Percentiles rank a stretch among this genome's conserved stretches.
Conservation (phyloP, 176 grass and related monocot genomes). For the Miscanthus lutarioriparius region DNA sequence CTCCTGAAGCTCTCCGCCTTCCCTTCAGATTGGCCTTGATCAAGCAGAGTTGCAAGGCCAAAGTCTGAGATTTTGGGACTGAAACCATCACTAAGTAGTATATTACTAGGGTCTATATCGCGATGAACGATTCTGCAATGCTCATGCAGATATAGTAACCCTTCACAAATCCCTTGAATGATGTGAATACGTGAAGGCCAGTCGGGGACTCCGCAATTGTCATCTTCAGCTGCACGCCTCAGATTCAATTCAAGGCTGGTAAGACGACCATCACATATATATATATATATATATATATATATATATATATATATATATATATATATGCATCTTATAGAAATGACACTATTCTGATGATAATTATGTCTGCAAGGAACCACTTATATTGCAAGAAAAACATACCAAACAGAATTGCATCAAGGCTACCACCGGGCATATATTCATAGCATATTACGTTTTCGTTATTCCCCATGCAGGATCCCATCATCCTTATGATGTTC, state of each 20-base stretch:
- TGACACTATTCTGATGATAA: neutral
- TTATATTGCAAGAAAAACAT: neutral
- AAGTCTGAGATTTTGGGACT: conserved; percentile 41
- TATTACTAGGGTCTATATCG: conserved; percentile 34
- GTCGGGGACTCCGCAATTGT: neutral
- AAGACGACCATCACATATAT: neutral
- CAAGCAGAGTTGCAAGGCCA: conserved; percentile 33
- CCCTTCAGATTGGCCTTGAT: conserved; percentile 24
- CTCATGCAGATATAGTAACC: conserved; percentile 40
- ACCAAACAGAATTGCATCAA: conserved; percentile 32
- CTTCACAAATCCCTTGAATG: conserved; percentile 33
- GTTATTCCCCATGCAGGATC: conserved; percentile 18
- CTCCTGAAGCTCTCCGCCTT: neutral
- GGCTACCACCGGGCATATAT: conserved; percentile 34
- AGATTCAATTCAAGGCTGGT: neutral
- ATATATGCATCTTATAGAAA: neutral
- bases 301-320: too few species aligned
- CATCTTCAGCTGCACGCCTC: neutral
- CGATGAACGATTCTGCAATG: conserved; percentile 37
- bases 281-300: too few species aligned
- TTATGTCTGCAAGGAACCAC: neutral
- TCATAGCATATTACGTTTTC: conserved; percentile 37
- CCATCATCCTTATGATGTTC: conserved; percentile 35
- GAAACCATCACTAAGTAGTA: conserved; percentile 22
- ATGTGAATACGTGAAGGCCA: conserved; percentile 26